Evolutionary conservation across 306 rosid genomes (phyloP), one percentile per base, ranked within the genome.

Genomic region (Benincasa hispida): DNA sequence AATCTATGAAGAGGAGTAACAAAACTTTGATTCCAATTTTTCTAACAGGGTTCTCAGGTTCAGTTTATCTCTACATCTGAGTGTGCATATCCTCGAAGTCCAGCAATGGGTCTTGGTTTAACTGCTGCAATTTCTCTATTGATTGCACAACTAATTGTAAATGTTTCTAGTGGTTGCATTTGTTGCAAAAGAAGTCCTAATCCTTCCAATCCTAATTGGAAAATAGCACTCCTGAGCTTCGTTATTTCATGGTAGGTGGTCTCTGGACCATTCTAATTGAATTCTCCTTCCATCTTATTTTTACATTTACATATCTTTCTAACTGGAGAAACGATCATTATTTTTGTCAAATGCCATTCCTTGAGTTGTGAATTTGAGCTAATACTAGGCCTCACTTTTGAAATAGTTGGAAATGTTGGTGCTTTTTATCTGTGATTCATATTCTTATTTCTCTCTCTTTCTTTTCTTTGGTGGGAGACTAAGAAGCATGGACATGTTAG

Each of bases 71-170:
- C 86, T 15, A 0, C 79, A 24, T 70, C 75, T 77, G 81, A 87
- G 81, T 94, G 99, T 74, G 60, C 32, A 15, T 92, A 91, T 79
- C 99, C 99, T 37, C 88, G 87, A 72, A 90, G 89, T 79, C 95
- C 99, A 15, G 99, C 99, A 35, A 85, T 94, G 81, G 85, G 81
- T 77, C 99, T 94, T 27, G 99, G 99, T 60, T 85, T 90, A 78
- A 89, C 88, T 54, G 90, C 97, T 11, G 93, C 99, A 1, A 72
- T 89, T 78, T 80, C 95, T 76, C 95, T 94, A 65, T 25, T 92
- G 91, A 48, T 86, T 48, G 91, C 95, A 63, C 97, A 94, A 34
- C 69, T 89, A 39, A 57, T 90, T 62, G 65, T 94, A 80, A 92
- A 90, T 65, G 89, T 86, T 79, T 81, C 91, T 55, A 82, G 90